A percentile compares a stretch with the other conserved stretches of the same genome.
Conservation (phyloP, 352 stramenopile species). For the Phytophthora pinifolia region DNA sequence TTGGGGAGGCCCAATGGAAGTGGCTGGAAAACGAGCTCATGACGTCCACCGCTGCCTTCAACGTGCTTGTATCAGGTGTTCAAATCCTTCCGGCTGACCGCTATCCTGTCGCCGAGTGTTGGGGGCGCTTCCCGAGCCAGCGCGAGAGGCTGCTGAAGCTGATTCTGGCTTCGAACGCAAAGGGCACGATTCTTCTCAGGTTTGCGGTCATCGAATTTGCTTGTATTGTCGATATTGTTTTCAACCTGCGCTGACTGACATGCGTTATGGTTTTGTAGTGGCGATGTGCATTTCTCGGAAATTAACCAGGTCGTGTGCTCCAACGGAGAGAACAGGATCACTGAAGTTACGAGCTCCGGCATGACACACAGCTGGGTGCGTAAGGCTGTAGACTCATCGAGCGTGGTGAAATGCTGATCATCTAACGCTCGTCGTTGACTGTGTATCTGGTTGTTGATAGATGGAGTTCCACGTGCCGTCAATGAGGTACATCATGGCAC, state of each 20-base stretch:
- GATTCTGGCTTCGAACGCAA: conserved; percentile 81
- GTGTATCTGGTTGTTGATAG: conserved; percentile 14
- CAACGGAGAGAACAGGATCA: conserved; percentile 56
- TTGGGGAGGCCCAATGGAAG: conserved; percentile 78
- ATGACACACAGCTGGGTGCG: conserved; percentile 94
- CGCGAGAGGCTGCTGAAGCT: conserved; percentile 83
- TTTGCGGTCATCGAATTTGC: conserved; percentile 17
- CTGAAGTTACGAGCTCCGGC: conserved; percentile 91
- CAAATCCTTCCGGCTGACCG: conserved; percentile 86
- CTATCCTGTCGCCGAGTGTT: conserved; percentile 87
- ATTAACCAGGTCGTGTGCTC: conserved; percentile 92
- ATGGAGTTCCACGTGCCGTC: conserved; percentile 74
- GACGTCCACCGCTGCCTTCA: conserved; percentile 84
- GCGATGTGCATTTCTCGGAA: conserved; percentile 93
- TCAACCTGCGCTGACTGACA: no score
- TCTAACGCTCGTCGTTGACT: no score
- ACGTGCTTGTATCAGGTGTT: conserved; percentile 92
- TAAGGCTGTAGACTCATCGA: background rate
- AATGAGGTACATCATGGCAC: conserved; percentile 52
- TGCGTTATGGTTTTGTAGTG: conserved; percentile 38
- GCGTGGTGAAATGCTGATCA: no score
- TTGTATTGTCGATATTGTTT: no score
- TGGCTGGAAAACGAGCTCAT: conserved; percentile 86
- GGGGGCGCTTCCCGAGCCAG: conserved; percentile 85
- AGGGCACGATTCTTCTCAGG: conserved; percentile 89